Evolutionary conservation across 371 early-diverging fungal genomes (phyloP).

Genomic region (Lichtheimia ornata): DNA sequence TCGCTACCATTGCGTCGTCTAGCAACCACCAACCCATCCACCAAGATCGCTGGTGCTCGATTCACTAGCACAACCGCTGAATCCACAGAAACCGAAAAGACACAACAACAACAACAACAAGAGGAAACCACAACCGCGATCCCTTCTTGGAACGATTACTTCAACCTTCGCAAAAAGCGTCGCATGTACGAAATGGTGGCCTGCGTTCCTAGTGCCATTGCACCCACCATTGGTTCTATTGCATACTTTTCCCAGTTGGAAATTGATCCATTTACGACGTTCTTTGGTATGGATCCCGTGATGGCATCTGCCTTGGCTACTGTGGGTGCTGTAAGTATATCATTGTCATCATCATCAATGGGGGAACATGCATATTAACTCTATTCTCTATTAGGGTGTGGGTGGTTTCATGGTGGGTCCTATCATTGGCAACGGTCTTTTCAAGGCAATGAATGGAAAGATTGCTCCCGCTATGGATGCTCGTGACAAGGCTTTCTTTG

Average conservation of each 20-base stretch:
- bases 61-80: not conserved
- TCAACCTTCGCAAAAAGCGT: conserved; percentile 71
- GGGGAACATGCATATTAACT: not conserved
- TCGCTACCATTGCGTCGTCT: no score
- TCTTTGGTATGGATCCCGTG: conserved; percentile 82
- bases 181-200: conserved; percentile 71
- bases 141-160: conserved; percentile 78
- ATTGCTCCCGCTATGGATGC: conserved; percentile 59
- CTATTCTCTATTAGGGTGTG: conserved; percentile 40
- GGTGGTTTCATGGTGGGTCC: conserved; percentile 74
- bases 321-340: conserved; percentile 47
- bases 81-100: not conserved
- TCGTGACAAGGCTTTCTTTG: conserved; percentile 81
- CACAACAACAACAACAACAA: conserved; percentile 3
- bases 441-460: conserved; percentile 62
- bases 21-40: no score
- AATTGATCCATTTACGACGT: conserved; percentile 75
- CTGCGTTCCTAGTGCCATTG: conserved; percentile 61
- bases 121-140: conserved; percentile 10
- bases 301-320: conserved; percentile 67
- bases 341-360: not conserved
- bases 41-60: not conserved
- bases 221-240: conserved; percentile 62
- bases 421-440: conserved; percentile 61
- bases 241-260: conserved; percentile 74